Percentiles rank a stretch among this genome's conserved stretches.
Evolutionary conservation across 768 basidiomycete species (phyloP).

Genomic region (Tylopilus vinaceipallidus): DNA sequence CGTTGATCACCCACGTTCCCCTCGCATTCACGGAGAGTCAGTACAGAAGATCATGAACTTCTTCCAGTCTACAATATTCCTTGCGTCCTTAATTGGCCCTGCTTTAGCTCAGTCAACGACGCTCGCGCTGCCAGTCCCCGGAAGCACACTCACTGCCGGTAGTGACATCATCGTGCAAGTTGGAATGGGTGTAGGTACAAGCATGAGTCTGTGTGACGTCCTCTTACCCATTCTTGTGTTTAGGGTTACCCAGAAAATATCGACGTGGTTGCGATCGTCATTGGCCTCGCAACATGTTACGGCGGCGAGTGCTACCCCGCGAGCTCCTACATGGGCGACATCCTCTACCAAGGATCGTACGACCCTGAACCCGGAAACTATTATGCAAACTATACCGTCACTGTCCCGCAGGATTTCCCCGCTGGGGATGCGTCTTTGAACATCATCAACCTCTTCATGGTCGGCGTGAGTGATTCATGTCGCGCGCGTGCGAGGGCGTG

Average conservation of each 20-base stretch:
- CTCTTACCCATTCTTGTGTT: neutral
- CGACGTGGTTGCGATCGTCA: constrained; percentile 29
- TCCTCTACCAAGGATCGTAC: constrained; percentile 37
- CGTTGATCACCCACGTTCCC: neutral
- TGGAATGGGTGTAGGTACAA: constrained; percentile 16
- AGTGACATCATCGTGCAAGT: constrained; percentile 13
- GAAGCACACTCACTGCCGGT: constrained; percentile 8
- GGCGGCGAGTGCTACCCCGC: constrained; percentile 23
- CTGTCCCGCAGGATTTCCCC: constrained; percentile 24
- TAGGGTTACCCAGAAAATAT: constrained; percentile 25
- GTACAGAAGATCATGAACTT: constrained; percentile 18
- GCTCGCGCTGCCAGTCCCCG: constrained; percentile 10
- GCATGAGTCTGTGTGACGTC: neutral
- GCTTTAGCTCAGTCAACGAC: constrained; percentile 16
- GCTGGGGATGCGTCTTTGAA: constrained; percentile 35
- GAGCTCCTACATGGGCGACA: constrained; percentile 25
- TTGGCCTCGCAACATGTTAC: constrained; percentile 31
- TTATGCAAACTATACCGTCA: constrained; percentile 34
- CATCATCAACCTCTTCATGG: constrained; percentile 36
- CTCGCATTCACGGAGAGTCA: too few relatives aligned
- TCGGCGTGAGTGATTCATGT: constrained; percentile 36
- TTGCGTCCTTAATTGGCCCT: constrained; percentile 10
- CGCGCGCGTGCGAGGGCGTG: neutral
- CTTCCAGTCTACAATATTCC: constrained; percentile 13
- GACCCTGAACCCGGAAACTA: constrained; percentile 17